Base-by-base conservation (phyloP, 345 rosid genomes). In the Lepidium didymum region DNA sequence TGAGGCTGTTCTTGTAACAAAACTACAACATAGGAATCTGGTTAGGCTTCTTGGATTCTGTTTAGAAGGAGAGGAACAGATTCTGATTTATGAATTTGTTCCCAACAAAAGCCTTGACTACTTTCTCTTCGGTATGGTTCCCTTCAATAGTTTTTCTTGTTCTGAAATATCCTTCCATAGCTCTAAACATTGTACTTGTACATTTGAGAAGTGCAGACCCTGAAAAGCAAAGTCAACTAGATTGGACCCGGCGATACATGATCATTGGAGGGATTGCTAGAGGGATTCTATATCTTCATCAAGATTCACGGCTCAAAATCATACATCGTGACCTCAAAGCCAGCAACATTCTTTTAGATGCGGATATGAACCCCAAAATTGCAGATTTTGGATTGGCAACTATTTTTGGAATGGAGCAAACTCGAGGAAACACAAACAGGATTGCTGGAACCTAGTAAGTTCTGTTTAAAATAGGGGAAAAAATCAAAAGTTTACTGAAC, bases 41-140 rank as follows among this genome's bases (percentile, higher is more conserved):
- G 85, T 82, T 15, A 79, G 83, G 65, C 79, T 86, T 61, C 57
- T 80, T 8, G 86, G 88, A 2, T 86, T 79, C 40, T 82, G 85
- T 65, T 31, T 79, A 43, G 75, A 84, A 63, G 65, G 78, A 66
- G 78, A 74, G 0, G 88, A 86, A 45, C 1, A 19, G 21, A 19
- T 19, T 19, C 21, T 19, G 21, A 2, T 19, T 2, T 19, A 19
- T 2, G 21, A 73, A 29, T 76, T 73, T 50, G 66, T 84, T 58
- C 58, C 81, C 0, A 81, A 86, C 29, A 76, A 75, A 71, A 86
- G 83, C 76, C 76, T 84, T 5, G 86, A 84, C 21, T 69, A 6
- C 27, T 38, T 75, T 8, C 34, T 75, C 0, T 75, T 69, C 3
- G 70, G 78, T 74, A 59, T 29, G 19, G 4, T 67, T 58, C 67